Evolutionary conservation across 192 early-diverging fungal genomes (phyloP), one percentile per base, ranked within the genome.

Genomic region (Coemansia sp.): DNA sequence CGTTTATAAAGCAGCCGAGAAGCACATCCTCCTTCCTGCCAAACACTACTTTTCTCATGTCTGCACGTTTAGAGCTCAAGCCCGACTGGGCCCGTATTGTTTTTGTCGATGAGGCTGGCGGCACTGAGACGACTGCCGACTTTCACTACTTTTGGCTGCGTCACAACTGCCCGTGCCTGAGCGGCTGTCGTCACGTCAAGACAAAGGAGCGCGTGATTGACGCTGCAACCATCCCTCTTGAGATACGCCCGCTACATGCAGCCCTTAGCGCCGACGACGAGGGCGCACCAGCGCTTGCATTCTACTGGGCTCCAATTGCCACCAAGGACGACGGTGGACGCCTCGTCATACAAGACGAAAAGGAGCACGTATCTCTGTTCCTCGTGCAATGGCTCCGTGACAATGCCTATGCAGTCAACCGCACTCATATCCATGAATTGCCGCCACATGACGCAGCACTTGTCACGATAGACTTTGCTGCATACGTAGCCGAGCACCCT

Each of bases 81-180:
- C 78, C 78, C 45, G 78, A 81, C 70, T 81, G 78, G 78, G 73
- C 63, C 6, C 78, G 78, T 57, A 48, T 81, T 56, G 20, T 9
- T 18, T 76, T 81, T 48, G 14, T 60, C 13, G 62, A 65, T 8
- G 39, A 47, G 0, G 31, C 48, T 9, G 59, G 36, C 36, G 60
- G 36, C 16, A 25, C 38, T 23, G 47, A 68, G 47, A 37, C 1
- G 12, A 45, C 35, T 47, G 77, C 82, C 9, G 82, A 83, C 62
- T 83, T 63, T 41, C 82, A 83, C 61, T 83, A 79, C 70, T 83
- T 80, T 50, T 83, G 82, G 82, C 69, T 83, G 14, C 82, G 82
- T 1, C 82, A 83, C 62, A 83, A 83, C 73, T 83, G 82, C 68
- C 82, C 52, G 3, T 83, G 82, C 57, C 70, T 83, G 9, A 63